phyloP scores from a whole-genome alignment of 2,329 filamentous ascomycete species.

The Peltaster fructicola region DNA sequence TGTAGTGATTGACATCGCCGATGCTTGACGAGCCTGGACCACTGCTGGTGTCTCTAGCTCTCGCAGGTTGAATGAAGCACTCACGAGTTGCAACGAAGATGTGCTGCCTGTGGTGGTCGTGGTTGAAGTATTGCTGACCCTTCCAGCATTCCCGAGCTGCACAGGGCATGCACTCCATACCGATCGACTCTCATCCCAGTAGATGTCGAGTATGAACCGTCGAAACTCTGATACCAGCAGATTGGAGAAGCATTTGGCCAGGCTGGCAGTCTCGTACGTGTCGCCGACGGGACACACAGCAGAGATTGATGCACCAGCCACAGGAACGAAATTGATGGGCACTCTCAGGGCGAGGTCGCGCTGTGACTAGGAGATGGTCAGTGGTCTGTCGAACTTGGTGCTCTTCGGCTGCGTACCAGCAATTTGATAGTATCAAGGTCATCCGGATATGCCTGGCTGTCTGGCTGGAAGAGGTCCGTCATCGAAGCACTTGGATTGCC shows the following conservation, averaged over 20 bases:
- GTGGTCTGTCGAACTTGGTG: no score
- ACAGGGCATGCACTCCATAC: constrained; percentile 46
- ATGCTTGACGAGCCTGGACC: no score
- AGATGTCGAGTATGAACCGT: constrained; percentile 41
- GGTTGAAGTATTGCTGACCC: no score
- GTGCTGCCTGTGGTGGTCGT: not conserved
- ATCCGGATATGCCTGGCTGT: no score
- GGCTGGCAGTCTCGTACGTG: constrained; percentile 34
- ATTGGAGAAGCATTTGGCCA: constrained; percentile 43
- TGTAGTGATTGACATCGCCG: constrained; percentile 5
- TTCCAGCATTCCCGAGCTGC: constrained; percentile 22
- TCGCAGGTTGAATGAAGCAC: no score
- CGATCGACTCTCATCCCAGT: constrained; percentile 39
- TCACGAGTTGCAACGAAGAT: no score
- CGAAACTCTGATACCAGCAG: constrained; percentile 42
- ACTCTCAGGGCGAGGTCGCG: constrained; percentile 41
- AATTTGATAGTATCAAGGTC: no score
- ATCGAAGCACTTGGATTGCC: no score
- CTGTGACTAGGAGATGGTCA: no score
- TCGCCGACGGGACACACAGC: constrained; percentile 40
- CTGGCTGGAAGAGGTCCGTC: no score
- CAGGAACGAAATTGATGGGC: constrained; percentile 45
- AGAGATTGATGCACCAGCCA: constrained; percentile 37
- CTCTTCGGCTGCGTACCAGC: no score
- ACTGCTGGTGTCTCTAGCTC: no score